Evolutionary conservation across 768 basidiomycete species (phyloP).

Genomic region (Mycena sanguinolenta): DNA sequence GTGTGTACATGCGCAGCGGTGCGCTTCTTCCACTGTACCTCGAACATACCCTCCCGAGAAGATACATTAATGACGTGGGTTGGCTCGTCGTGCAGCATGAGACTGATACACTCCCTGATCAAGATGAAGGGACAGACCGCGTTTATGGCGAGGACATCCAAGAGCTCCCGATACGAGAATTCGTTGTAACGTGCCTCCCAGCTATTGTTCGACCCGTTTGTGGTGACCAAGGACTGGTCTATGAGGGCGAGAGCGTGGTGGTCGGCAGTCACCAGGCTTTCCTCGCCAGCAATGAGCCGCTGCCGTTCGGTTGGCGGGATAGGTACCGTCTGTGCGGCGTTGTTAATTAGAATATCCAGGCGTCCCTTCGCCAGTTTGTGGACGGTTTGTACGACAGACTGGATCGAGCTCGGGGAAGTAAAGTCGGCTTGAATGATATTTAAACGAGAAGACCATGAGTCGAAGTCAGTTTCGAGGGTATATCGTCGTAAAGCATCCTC

Average conservation of each 20-base stretch:
- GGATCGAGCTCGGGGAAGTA: constrained; percentile 49
- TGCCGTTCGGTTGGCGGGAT: constrained; percentile 45
- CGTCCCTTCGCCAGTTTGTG: constrained; percentile 40
- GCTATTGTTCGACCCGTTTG: constrained; percentile 37
- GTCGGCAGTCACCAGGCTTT: constrained; percentile 32
- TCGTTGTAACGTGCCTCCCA: constrained; percentile 51
- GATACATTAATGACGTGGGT: constrained; percentile 52
- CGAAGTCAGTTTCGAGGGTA: constrained; percentile 43
- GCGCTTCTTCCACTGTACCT: constrained; percentile 40
- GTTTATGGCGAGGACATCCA: constrained; percentile 53
- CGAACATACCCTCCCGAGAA: constrained; percentile 53
- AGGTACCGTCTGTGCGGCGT: constrained; percentile 53
- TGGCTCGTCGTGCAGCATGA: constrained; percentile 40
- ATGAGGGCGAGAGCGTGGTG: constrained; percentile 34
- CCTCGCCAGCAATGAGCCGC: constrained; percentile 43
- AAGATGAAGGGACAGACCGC: constrained; percentile 54
- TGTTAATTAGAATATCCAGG: constrained; percentile 51
- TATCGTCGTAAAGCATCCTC: constrained; percentile 48
- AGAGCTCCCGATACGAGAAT: constrained; percentile 53
- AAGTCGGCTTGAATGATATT: constrained; percentile 52
- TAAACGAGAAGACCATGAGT: constrained; percentile 42
- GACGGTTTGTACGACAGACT: constrained; percentile 45
- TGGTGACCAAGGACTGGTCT: constrained; percentile 33
- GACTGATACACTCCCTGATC: constrained; percentile 48
- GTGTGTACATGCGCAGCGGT: constrained; percentile 51